Evolutionary conservation across 129 eudicot genomes (phyloP), one percentile per base, ranked within the genome.

Genomic region (Flaveria trinervia): DNA sequence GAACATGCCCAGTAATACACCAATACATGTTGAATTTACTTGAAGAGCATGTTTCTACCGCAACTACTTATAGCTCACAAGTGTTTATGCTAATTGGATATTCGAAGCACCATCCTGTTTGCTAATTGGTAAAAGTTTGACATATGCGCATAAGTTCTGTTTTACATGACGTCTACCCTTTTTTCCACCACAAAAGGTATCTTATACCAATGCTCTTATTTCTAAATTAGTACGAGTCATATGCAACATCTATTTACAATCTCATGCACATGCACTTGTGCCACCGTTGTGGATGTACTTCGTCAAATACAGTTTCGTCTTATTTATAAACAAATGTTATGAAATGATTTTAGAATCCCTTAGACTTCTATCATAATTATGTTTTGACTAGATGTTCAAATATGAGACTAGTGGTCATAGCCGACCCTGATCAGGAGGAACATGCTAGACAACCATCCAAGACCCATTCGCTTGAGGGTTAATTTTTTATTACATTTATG

Each of bases 1-100:
- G 79, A 64, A 64, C 50, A 46, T 75, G 71, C 71, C 79, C 64
- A 26, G 46, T 64, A 75, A 75, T 75, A 48, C 72, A 64, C 23
- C 79, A 30, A 48, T 65, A 64, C 79, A 65, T 25, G 8, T 1
- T 33, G 14, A 45, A 56, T 30, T 64, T 33, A 28, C 50, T 48
- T 65, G 50, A 46, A 75, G 18, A 62, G 48, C n/a, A 12, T 26
- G 14, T 28, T 12, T 44, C 71, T n/a, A 46, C 33, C 13, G 12
- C 17, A 64, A 48, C 79, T 75, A 75, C 52, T n/a, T 75, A 75
- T 75, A 64, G 39, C 28, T 75, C 62, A 75, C 23, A 26, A 48
- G 15, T 49, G 15, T 75, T 60, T 64, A 28, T 75, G 64, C 71
- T 28, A 76, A 6, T 28, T 76, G 80, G 80, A 76, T 76, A 76